A percentile compares a stretch with the other conserved stretches of the same genome.
phyloP scores from a whole-genome alignment of 352 stramenopile species.

The Globisporangium carolinianum region DNA sequence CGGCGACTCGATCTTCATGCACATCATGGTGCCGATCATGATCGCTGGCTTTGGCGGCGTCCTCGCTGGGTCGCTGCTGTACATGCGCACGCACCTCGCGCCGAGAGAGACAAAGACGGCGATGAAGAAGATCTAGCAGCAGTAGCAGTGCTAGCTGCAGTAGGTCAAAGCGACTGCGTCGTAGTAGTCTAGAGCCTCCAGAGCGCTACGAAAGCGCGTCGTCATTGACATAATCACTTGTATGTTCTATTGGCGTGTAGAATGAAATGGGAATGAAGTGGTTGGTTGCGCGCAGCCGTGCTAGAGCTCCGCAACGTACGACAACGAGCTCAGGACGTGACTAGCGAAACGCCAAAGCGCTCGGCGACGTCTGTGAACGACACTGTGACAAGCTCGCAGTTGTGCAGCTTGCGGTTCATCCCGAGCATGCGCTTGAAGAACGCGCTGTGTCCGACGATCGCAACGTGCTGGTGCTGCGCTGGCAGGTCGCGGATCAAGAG shows the following conservation, averaged over 20 bases:
- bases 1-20: conserved; percentile 71
- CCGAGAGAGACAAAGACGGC: conserved; percentile 14
- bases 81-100: conserved; percentile 16
- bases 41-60: conserved; percentile 47
- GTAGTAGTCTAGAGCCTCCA: not conserved
- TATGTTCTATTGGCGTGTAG: too few relatives aligned
- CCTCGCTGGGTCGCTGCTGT: conserved; percentile 41
- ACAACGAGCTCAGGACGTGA: not conserved
- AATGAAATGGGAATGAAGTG: too few relatives aligned
- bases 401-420: conserved; percentile 72
- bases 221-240: too few relatives aligned
- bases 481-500: conserved; percentile 40
- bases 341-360: conserved; percentile 9
- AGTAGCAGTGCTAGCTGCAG: not conserved
- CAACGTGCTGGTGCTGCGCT: conserved; percentile 47
- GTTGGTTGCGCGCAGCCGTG: too few relatives aligned
- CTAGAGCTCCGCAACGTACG: too few relatives aligned
- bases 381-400: conserved; percentile 69
- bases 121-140: too few relatives aligned
- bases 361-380: conserved; percentile 20
- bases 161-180: not conserved
- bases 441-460: conserved; percentile 72
- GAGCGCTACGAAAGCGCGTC: too few relatives aligned
- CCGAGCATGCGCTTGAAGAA: conserved; percentile 83
- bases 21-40: conserved; percentile 74